Base-by-base conservation (phyloP, 129 eudicot species). In the Gnaphalium uliginosum region DNA sequence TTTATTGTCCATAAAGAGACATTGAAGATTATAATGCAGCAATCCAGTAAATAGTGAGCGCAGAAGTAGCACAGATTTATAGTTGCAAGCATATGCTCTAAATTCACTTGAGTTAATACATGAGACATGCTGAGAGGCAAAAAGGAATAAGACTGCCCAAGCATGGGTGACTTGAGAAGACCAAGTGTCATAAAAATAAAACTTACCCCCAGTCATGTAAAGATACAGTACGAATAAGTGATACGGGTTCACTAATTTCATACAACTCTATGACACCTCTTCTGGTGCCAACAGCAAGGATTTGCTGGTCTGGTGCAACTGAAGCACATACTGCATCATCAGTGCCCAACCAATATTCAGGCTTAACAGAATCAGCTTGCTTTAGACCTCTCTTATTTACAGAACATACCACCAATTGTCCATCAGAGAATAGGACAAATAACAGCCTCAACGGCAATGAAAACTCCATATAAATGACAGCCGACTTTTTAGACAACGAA, bases 191-290 rank as follows among this genome's bases (percentile, higher is more conserved):
- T 39, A 82, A 78, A 32, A 9, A 64, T 8, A 56, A 71, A 71
- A 69, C 98, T 88, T 88, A 94, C 98, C 98, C 98, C 98, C 98
- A 94, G 33, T 94, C 98, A 81, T 84, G 87, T 72, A 94, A 84
- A 68, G 98, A 94, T 71, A 94, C 91, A 75, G 89, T 68, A 21
- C 97, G 98, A 68, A 94, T 82, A 58, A 85, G 89, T 61, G 91
- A 81, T 7, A 83, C 85, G 27, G 96, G 82, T 80, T 89, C 97
- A 35, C 86, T 88, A 60, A 94, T 85, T 66, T 94, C 90, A 79
- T 94, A 94, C 66, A 94, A 69, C 81, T 90, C 93, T 29, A 90
- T 88, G 72, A 82, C 83, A 27, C 98, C 98, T 81, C 82, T 85
- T 82, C 81, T 84, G 79, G 98, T 94, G n/a, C 97, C 98, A 68